A percentile compares a stretch with the other conserved stretches of the same genome.
Evolutionary conservation across 139 green algal genomes (phyloP).

Genomic region (Cymbomonas tetramitiformis): DNA sequence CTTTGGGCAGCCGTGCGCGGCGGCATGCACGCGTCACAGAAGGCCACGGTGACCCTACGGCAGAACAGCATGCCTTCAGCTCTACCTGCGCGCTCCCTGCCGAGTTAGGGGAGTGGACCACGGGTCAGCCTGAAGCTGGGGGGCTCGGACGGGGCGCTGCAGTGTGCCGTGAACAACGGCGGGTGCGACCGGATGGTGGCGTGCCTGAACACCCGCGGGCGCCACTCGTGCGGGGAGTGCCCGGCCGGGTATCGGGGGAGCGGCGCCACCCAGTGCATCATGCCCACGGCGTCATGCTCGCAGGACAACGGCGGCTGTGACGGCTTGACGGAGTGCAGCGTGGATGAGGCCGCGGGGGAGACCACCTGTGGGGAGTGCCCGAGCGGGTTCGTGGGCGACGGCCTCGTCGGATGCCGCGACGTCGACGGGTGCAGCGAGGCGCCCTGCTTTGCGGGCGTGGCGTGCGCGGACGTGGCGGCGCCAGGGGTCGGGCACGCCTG

Average conservation of each 20-base stretch:
- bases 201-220: slow-evolving; percentile 1
- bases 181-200: background rate
- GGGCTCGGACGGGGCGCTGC: too few relatives aligned
- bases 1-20: too few relatives aligned
- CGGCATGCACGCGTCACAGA: too few relatives aligned
- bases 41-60: too few relatives aligned
- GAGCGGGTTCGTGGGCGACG: background rate
- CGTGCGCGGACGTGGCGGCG: background rate
- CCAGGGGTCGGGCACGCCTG: slow-evolving; percentile 1
- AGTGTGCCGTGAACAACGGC: slow-evolving; percentile 5
- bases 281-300: background rate
- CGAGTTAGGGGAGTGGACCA: too few relatives aligned
- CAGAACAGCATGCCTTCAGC: too few relatives aligned
- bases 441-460: slow-evolving; percentile 2
- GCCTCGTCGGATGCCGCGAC: background rate
- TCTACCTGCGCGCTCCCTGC: too few relatives aligned
- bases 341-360: background rate
- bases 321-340: background rate
- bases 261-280: background rate
- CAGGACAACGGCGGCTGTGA: slow-evolving; percentile 5
- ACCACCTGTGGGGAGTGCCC: background rate
- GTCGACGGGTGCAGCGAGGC: background rate
- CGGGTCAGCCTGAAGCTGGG: too few relatives aligned
- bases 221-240: background rate
- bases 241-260: background rate